Evolutionary conservation across 73 alveolate species (phyloP), one percentile per base, ranked within the genome.

Genomic region (Loxodes magnus): DNA sequence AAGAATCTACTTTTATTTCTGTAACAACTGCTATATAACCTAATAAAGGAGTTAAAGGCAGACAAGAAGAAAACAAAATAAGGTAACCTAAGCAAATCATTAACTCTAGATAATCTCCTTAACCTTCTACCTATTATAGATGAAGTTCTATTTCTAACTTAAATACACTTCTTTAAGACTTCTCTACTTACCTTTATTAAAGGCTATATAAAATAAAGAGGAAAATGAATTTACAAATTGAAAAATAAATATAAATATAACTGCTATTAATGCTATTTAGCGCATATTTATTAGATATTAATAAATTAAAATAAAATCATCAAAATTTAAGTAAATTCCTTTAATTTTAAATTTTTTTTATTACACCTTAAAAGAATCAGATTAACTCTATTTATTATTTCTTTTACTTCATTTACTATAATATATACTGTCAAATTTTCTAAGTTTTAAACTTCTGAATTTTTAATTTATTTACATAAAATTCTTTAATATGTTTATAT

Each of bases 131-230:
- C 44, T 69, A 75, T 46, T 56, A 6, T 46, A 12, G 6, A 23
- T 16, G 10, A 1, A 10, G 1, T 46, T 10, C 17, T 10, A 10
- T 24, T 24, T 46, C 27, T 12, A 37, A 20, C 2, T 39, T 30
- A 19, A 15, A 23, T 39, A 7, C 21, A 7, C 9, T 39, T 39
- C 21, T 10, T 2, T 46, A 25, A 9, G 27, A 46, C n/a, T 46
- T 41, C 7, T 46, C 10, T 21, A 6, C 14, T 10, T 22, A 25
- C 27, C 55, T 21, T 58, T 34, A 16, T 70, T 62, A 37, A 76
- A 76, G 2, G 84, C 71, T 16, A 73, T 76, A 23, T 70, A 70
- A 41, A 76, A 76, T 30, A 72, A 52, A 25, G 82, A 71, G 48
- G 48, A 57, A 50, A 70, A 76, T 16, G 71, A 46, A 44, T 76